phyloP scores from a whole-genome alignment of 1,284 basidiomycete species.

The Papiliotrema nemorosa region DNA sequence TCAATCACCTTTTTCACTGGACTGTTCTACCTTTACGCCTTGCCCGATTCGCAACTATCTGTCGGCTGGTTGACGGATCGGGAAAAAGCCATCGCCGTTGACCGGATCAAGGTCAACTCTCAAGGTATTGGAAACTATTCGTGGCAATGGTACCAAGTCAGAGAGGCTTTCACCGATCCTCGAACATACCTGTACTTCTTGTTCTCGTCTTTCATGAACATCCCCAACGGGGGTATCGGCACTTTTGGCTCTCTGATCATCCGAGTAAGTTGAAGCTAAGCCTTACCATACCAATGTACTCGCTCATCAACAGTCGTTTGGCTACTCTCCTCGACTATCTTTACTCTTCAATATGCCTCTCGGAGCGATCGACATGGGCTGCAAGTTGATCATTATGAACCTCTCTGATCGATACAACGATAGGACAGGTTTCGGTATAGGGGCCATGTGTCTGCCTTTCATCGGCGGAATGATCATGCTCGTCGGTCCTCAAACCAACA shows the following conservation, averaged over 20 bases:
- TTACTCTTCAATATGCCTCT: conserved; percentile 25
- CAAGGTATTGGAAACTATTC: conserved; percentile 22
- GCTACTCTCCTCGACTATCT: conserved; percentile 9
- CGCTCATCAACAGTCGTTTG: conserved; percentile 32
- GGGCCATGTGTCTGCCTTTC: conserved; percentile 18
- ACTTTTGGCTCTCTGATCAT: conserved; percentile 17
- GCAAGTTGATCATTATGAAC: conserved; percentile 33
- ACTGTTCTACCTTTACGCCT: conserved; percentile 16
- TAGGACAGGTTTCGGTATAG: conserved; percentile 23
- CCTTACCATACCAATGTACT: background rate
- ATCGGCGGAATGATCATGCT: conserved; percentile 24
- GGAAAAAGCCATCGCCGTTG: conserved; percentile 22
- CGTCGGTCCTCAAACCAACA: conserved; percentile 14
- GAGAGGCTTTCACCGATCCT: conserved; percentile 27
- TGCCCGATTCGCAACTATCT: conserved; percentile 17
- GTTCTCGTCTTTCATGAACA: conserved; percentile 15
- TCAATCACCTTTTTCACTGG: conserved; percentile 24
- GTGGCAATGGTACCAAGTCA: conserved; percentile 28
- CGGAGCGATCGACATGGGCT: conserved; percentile 18
- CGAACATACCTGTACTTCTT: conserved; percentile 15
- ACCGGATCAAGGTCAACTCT: conserved; percentile 25
- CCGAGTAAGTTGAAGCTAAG: conserved; percentile 1
- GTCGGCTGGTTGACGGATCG: conserved; percentile 18
- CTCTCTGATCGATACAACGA: conserved; percentile 28
- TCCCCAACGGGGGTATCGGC: conserved; percentile 20